Percentiles rank a stretch among this genome's conserved stretches.
phyloP scores from a whole-genome alignment of 441 rosid genomes.

The Hura crepitans region DNA sequence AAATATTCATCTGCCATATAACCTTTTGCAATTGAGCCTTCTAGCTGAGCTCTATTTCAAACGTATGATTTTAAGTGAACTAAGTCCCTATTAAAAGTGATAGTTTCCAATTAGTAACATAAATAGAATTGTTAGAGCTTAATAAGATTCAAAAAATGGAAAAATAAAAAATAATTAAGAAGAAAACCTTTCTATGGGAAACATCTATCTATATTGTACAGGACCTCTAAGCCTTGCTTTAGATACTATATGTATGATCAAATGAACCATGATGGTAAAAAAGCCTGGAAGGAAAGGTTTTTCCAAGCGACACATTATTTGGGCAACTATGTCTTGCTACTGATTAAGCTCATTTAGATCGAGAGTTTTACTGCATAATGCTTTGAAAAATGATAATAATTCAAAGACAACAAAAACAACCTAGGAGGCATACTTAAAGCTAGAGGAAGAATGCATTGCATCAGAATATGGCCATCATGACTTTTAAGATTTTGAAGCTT shows the following conservation, averaged over 20 bases:
- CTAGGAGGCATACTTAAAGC: neutral
- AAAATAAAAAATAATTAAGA: neutral
- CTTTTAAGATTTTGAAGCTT: constrained; percentile 1
- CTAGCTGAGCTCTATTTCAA: neutral
- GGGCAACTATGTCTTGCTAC: neutral
- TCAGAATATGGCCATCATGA: neutral
- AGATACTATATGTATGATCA: neutral
- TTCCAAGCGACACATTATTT: neutral
- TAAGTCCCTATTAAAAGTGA: neutral
- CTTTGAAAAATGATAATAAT: neutral
- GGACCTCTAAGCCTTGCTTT: neutral
- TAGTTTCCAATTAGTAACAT: neutral
- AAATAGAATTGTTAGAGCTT: neutral
- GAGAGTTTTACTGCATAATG: neutral
- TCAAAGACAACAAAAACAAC: neutral
- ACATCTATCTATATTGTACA: neutral
- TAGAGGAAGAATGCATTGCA: neutral
- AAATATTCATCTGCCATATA: neutral
- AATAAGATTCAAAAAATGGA: no score
- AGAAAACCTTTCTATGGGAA: neutral
- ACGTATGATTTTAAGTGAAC: neutral
- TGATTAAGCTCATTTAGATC: neutral
- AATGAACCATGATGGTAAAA: neutral
- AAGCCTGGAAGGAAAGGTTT: neutral
- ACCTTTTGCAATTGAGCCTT: neutral